Evolutionary conservation across 2,329 filamentous ascomycete genomes (phyloP), one percentile per base, ranked within the genome.

Genomic region (Aspergillus hiratsukae): DNA sequence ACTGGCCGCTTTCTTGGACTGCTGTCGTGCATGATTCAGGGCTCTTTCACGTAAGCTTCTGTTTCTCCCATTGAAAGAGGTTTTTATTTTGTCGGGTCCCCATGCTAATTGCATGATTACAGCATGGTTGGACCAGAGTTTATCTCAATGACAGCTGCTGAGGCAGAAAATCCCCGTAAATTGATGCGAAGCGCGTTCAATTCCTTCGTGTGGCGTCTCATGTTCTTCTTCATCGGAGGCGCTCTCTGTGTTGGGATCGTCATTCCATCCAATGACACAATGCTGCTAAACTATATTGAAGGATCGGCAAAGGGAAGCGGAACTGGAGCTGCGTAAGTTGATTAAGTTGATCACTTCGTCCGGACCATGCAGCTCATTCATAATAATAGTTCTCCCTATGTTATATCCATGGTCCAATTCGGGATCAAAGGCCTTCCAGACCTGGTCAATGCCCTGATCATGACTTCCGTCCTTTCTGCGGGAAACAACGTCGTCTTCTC

Each of bases 141-240:
- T 71, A 82, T 87, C 61, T 66, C 73, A 14, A 79, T 80, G 78
- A 75, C 78, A 3, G 86, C 86, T 2, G 86, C 83, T n/a, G 87
- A 90, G 69, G 82, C 87, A 1, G 81, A 87, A 64, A 87, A 87
- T 59, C 87, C 87, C 0, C 82, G 86, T 4, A 76, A 75, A 19
- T 80, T 86, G 25, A 84, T 92, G 73, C 87, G 86, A 0, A 83
- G 81, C 21, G 88, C 88, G 1, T 90, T 85, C 72, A 87, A 88
- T 56, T 84, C 86, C 55, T 87, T 91, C 1, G 89, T 90, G 68
- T 89, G 87, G 72, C 86, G 89, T 19, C 76, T 91, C 35, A 84
- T 85, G 0, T 74, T 82, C 17, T 91, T 91, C 71, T 91, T 90
- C 73, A 80, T 88, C 41, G 80, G 88, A 0, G 87, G 87, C 1